These are phyloP conservation scores for Limtongia smithiae DNA, from an alignment of 805 yeast species.

Conservation along the genomic window DNA sequence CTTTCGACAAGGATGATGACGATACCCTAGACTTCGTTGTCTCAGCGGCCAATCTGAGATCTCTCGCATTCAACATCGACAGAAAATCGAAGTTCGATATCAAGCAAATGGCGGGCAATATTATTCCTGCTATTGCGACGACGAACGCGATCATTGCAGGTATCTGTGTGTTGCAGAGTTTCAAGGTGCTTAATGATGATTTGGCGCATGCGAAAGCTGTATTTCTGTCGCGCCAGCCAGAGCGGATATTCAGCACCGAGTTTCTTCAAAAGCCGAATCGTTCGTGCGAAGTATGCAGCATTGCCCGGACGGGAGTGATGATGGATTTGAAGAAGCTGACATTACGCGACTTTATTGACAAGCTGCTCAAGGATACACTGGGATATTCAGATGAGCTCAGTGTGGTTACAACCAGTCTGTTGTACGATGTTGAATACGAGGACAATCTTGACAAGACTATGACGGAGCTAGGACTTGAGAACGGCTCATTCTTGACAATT, in stretches of 20 bases:
- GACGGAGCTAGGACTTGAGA: slow-evolving; percentile 49
- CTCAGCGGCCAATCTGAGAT: slow-evolving; percentile 77
- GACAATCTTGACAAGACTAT: slow-evolving; percentile 59
- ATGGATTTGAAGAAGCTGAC: slow-evolving; percentile 36
- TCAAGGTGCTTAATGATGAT: slow-evolving; percentile 46
- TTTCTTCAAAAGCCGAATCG: slow-evolving; percentile 59
- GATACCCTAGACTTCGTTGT: slow-evolving; percentile 86
- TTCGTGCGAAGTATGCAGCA: slow-evolving; percentile 56
- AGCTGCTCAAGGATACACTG: slow-evolving; percentile 46
- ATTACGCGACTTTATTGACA: slow-evolving; percentile 51
- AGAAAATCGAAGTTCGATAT: slow-evolving; percentile 75
- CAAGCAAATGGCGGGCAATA: slow-evolving; percentile 93
- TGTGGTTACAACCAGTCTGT: slow-evolving; percentile 57
- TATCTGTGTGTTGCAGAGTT: slow-evolving; percentile 68
- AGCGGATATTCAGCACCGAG: slow-evolving; percentile 64
- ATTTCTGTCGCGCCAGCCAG: slow-evolving; percentile 54
- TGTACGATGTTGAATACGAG: slow-evolving; percentile 85
- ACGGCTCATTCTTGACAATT: slow-evolving; percentile 64
- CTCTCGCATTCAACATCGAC: slow-evolving; percentile 65
- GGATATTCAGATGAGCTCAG: slow-evolving; percentile 55
- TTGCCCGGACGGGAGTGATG: slow-evolving; percentile 35
- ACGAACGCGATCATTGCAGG: slow-evolving; percentile 96
- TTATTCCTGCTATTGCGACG: slow-evolving; percentile 97
- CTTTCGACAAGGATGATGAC: slow-evolving; percentile 91
- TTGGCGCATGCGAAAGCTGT: slow-evolving; percentile 37